Conservation (phyloP, 495 filamentous ascomycete genomes). For the Hypoxylon lienhwacheense region DNA sequence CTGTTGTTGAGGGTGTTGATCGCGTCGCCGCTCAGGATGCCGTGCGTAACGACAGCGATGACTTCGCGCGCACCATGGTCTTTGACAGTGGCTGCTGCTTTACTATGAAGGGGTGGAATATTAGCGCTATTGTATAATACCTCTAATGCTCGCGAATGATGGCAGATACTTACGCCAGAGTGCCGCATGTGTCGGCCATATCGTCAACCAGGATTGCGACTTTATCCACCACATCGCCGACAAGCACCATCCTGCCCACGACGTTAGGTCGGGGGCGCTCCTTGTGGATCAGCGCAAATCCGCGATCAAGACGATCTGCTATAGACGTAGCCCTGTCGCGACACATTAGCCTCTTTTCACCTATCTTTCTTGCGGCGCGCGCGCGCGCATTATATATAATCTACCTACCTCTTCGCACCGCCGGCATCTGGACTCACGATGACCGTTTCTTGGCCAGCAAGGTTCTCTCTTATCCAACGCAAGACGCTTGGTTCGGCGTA, state of each 20-base stretch:
- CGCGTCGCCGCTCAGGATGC: conserved; percentile 88
- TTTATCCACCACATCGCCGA: conserved; percentile 63
- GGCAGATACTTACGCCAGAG: conserved; percentile 27
- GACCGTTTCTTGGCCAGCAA: conserved; percentile 79
- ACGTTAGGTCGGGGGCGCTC: conserved; percentile 94
- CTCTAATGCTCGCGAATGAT: no score
- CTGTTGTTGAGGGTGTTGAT: conserved; percentile 88
- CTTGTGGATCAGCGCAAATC: conserved; percentile 99
- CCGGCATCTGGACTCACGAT: conserved; percentile 97
- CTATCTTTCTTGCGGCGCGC: neutral
- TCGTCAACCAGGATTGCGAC: conserved; percentile 79
- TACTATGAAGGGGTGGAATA: conserved; percentile 41
- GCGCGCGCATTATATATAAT: neutral
- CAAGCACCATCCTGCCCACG: conserved; percentile 91
- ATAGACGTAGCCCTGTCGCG: conserved; percentile 80
- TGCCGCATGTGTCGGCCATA: conserved; percentile 94
- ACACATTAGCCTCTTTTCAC: conserved; percentile 1
- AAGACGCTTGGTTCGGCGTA: conserved; percentile 95
- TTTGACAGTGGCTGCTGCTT: conserved; percentile 90
- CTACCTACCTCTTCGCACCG: conserved; percentile 86
- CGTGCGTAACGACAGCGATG: conserved; percentile 94
- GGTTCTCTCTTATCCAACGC: conserved; percentile 86
- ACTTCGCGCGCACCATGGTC: conserved; percentile 85
- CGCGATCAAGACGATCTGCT: conserved; percentile 88
- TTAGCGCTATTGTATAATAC: conserved; percentile 4